Conservation (phyloP, 495 filamentous ascomycete species). For the Penicillium canescens region DNA sequence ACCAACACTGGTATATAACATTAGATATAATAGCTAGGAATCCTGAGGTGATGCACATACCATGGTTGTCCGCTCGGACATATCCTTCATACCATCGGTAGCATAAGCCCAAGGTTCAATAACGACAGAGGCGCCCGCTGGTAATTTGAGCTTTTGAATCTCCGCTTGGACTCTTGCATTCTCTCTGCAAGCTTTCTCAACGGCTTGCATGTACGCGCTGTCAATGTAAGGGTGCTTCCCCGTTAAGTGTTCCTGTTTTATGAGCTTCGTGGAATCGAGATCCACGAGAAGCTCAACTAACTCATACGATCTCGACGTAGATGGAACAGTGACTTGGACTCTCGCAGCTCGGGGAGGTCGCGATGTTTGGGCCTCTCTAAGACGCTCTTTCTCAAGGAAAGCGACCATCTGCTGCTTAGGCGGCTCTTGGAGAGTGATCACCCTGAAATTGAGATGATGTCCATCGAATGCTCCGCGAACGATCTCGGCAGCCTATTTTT, state of each 20-base stretch:
- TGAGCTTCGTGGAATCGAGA: conserved; percentile 9
- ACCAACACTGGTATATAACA: conserved; percentile 25
- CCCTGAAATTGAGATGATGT: conserved; percentile 15
- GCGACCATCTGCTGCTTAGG: conserved; percentile 25
- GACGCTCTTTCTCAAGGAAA: conserved; percentile 24
- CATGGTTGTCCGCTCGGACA: conserved; percentile 31
- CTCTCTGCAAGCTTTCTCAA: conserved; percentile 27
- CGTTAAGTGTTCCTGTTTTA: conserved; percentile 11
- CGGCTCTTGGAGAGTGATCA: conserved; percentile 30
- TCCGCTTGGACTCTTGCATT: conserved; percentile 20
- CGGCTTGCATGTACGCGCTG: conserved; percentile 29
- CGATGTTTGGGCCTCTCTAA: not conserved
- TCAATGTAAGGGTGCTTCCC: conserved; percentile 35
- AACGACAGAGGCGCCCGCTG: conserved; percentile 27
- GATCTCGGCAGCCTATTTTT: conserved; percentile 13
- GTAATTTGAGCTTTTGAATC: conserved; percentile 27
- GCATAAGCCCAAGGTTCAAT: conserved; percentile 42
- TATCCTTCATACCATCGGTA: conserved; percentile 41
- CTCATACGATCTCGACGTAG: conserved; percentile 8
- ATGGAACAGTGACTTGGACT: conserved; percentile 17
- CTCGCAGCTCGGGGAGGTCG: conserved; percentile 19
- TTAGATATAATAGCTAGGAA: not conserved
- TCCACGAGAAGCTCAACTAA: conserved; percentile 21
- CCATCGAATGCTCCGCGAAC: conserved; percentile 4
- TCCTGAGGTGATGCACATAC: conserved; percentile 3